A percentile compares a stretch with the other conserved stretches of the same genome.
Evolutionary conservation across 805 yeast genomes (phyloP).

Genomic region (Kazachstania bromeliacearum): DNA sequence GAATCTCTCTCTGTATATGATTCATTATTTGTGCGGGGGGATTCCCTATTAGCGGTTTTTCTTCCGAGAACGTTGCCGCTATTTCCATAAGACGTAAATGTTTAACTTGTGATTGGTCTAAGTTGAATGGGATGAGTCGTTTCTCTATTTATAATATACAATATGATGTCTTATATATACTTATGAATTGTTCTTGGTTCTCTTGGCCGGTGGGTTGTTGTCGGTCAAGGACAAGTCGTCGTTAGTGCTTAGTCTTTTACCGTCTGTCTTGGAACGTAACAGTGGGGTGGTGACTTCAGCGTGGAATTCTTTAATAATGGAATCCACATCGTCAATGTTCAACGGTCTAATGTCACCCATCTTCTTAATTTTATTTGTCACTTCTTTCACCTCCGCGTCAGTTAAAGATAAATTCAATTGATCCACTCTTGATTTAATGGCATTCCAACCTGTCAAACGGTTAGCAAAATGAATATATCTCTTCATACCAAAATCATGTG

Average conservation of each 20-base stretch:
- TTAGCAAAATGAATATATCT: constrained; percentile 97
- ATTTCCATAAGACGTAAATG: too few species aligned
- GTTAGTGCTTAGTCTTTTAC: constrained; percentile 9
- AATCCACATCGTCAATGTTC: constrained; percentile 94
- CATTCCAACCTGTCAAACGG: constrained; percentile 98
- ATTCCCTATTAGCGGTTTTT: too few species aligned
- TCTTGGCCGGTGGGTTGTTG: constrained; percentile 27
- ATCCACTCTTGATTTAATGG: constrained; percentile 95
- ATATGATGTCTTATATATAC: too few species aligned
- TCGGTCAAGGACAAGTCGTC: constrained; percentile 6
- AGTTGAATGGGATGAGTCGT: too few species aligned
- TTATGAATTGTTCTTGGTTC: constrained; percentile 24
- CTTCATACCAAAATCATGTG: constrained; percentile 89
- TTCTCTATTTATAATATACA: too few species aligned
- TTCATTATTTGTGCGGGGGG: too few species aligned
- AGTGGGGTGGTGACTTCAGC: constrained; percentile 57
- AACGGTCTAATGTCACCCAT: constrained; percentile 92
- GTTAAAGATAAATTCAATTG: constrained; percentile 84
- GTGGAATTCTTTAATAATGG: constrained; percentile 90
- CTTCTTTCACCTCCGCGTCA: constrained; percentile 92
- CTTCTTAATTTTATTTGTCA: constrained; percentile 84
- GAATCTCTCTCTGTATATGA: too few species aligned
- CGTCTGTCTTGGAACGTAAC: constrained; percentile 23
- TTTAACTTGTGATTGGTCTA: too few species aligned
- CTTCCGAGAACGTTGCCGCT: too few species aligned